phyloP scores from a whole-genome alignment of 1,284 basidiomycete species.

The Irpex lacteus region DNA sequence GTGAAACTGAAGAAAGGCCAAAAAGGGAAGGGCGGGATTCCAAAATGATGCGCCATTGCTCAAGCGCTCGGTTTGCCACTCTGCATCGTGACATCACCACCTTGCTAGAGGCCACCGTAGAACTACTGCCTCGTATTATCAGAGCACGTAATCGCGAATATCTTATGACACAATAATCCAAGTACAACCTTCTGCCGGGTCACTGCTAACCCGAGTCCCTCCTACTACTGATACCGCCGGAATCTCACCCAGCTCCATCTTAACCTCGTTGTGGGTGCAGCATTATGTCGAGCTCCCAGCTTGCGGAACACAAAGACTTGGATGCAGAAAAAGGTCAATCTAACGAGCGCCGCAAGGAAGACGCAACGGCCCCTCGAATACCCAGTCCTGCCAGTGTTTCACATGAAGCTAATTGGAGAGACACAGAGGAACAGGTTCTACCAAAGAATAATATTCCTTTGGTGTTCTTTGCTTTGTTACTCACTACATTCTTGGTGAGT shows the following conservation, averaged over 20 bases:
- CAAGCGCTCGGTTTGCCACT: too few species aligned
- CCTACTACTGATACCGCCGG: too few species aligned
- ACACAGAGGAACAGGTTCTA: conserved; percentile 8
- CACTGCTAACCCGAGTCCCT: too few species aligned
- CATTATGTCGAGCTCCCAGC: not conserved
- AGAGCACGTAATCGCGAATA: too few species aligned
- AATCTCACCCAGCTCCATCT: too few species aligned
- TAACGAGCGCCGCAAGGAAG: not conserved
- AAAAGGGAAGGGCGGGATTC: not conserved
- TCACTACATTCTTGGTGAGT: conserved; percentile 27
- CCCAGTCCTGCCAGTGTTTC: not conserved
- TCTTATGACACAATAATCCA: too few species aligned
- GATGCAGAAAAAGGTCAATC: not conserved
- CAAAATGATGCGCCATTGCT: not conserved
- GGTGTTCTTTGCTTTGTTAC: conserved; percentile 23
- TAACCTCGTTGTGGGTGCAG: too few species aligned
- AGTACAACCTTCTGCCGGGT: too few species aligned
- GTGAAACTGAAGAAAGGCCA: not conserved
- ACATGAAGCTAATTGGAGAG: not conserved
- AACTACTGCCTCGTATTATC: too few species aligned
- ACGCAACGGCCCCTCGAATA: not conserved
- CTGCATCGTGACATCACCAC: too few species aligned
- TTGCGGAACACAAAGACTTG: not conserved
- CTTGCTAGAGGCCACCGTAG: too few species aligned
- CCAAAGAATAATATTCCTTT: conserved; percentile 14